These are phyloP conservation scores for Pseudogymnoascus sp. DNA, from an alignment of 2,329 filamentous ascomycete species.

Conservation along the genomic window DNA sequence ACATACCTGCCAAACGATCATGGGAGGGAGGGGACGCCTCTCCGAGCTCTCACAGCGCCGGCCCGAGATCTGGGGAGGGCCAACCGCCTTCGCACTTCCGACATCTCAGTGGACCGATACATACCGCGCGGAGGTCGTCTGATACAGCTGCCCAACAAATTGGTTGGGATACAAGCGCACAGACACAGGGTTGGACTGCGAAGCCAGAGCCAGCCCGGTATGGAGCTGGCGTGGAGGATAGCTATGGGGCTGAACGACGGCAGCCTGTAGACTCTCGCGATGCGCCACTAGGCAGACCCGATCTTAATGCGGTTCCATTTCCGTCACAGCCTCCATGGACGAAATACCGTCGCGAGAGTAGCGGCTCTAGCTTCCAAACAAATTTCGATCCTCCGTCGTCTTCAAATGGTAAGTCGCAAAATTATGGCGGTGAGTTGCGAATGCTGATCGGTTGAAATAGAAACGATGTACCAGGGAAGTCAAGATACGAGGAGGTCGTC, in stretches of 20 bases:
- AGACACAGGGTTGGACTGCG: background rate
- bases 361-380: background rate
- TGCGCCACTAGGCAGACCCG: background rate
- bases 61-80: background rate
- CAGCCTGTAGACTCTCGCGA: background rate
- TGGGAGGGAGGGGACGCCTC: background rate
- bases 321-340: background rate
- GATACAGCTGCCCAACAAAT: background rate
- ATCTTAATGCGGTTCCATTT: background rate
- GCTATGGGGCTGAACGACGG: conserved; percentile 10
- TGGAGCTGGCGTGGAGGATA: background rate
- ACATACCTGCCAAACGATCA: conserved; percentile 4
- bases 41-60: background rate
- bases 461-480: background rate
- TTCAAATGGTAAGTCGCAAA: conserved; percentile 1
- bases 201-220: background rate
- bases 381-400: background rate
- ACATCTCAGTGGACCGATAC: conserved; percentile 4
- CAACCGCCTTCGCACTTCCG: background rate
- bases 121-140: background rate
- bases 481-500: background rate
- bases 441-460: conserved; percentile 2
- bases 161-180: background rate
- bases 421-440: background rate
- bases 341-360: conserved; percentile 3